Evolutionary conservation across 768 basidiomycete genomes (phyloP).

Genomic region (Obba rivulosa): DNA sequence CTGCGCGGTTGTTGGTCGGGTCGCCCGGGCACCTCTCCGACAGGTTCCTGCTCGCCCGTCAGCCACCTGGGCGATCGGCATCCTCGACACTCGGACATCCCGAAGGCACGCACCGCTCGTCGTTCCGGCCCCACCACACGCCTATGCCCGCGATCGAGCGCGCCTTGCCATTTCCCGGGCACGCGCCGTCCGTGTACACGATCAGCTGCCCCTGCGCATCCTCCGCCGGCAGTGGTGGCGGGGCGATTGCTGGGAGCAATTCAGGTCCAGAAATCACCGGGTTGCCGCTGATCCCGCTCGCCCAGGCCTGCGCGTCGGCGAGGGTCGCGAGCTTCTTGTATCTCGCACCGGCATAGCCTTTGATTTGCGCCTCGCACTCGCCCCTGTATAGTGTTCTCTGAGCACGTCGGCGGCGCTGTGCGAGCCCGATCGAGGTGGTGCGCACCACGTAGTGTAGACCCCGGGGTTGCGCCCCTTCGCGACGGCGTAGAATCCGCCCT

Average conservation of each 20-base stretch:
- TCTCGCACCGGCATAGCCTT: constrained; percentile 53
- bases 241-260: constrained; percentile 6
- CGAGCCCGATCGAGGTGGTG: background rate
- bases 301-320: constrained; percentile 56
- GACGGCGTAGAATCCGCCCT: constrained; percentile 65
- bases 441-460: constrained; percentile 68
- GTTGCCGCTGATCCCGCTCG: constrained; percentile 12
- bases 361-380: constrained; percentile 66
- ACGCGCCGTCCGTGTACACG: constrained; percentile 88
- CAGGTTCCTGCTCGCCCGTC: constrained; percentile 51
- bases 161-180: constrained; percentile 70
- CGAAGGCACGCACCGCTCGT: constrained; percentile 44
- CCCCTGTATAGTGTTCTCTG: constrained; percentile 39
- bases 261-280: constrained; percentile 7
- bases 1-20: constrained; percentile 87
- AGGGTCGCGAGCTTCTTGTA: constrained; percentile 64
- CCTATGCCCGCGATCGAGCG: constrained; percentile 77
- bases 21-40: constrained; percentile 77
- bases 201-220: constrained; percentile 34
- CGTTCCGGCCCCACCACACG: constrained; percentile 79
- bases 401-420: background rate
- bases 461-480: constrained; percentile 57
- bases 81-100: background rate
- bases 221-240: constrained; percentile 1
- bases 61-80: no score